Percentiles rank a stretch among this genome's conserved stretches.
These are phyloP conservation scores for Aspergillus ruber DNA, from an alignment of 2,329 filamentous ascomycete species.

Conservation along the genomic window DNA sequence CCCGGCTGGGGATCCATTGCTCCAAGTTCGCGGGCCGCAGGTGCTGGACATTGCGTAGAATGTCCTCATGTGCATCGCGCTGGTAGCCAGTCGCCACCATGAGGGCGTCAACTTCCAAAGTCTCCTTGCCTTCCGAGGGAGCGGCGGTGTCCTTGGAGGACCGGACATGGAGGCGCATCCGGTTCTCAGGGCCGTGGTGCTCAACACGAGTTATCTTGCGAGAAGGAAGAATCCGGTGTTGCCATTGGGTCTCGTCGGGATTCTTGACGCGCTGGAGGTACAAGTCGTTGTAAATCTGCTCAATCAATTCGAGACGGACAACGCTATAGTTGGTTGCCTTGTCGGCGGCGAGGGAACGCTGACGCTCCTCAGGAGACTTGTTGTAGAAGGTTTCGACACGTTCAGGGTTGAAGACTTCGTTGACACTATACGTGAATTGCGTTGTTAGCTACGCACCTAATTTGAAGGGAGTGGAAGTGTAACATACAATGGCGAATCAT, in stretches of 20 bases:
- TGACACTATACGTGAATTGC: conserved; percentile 57
- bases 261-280: conserved; percentile 76
- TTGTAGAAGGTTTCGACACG: conserved; percentile 71
- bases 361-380: conserved; percentile 57
- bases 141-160: conserved; percentile 35
- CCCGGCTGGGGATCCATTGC: conserved; percentile 62
- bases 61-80: conserved; percentile 68
- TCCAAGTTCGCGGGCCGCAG: conserved; percentile 56
- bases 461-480: not conserved
- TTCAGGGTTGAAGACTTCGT: conserved; percentile 90
- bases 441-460: not conserved
- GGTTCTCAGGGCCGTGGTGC: conserved; percentile 43
- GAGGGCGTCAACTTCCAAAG: conserved; percentile 69
- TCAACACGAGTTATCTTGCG: conserved; percentile 60
- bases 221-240: conserved; percentile 69
- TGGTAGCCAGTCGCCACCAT: conserved; percentile 84
- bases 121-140: conserved; percentile 46
- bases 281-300: conserved; percentile 78
- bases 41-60: conserved; percentile 61
- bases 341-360: conserved; percentile 58
- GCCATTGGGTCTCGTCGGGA: conserved; percentile 66
- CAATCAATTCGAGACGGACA: conserved; percentile 82
- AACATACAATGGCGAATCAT: conserved; percentile 88
- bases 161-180: conserved; percentile 56
- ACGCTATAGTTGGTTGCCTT: conserved; percentile 91